Percentiles rank a stretch among this genome's conserved stretches.
Conservation (phyloP, 73 alveolate genomes). For the Tetrahymena elliotti region DNA sequence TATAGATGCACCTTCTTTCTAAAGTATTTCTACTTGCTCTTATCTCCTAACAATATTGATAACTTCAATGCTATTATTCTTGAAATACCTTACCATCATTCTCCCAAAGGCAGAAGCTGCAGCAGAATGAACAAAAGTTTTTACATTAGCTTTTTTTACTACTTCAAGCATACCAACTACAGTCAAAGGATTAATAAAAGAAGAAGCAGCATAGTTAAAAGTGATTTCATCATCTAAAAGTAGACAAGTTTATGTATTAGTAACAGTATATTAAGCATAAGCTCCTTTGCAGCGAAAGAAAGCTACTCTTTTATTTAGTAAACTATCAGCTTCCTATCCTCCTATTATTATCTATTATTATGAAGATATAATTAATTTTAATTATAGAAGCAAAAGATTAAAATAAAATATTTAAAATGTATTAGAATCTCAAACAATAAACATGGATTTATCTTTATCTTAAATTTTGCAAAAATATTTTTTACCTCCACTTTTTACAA, state of each 20-base stretch:
- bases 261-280: constrained; percentile 57
- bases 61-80: constrained; percentile 34
- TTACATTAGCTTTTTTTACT: constrained; percentile 18
- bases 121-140: constrained; percentile 58
- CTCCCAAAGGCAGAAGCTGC: constrained; percentile 65
- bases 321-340: neutral
- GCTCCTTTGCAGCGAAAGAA: constrained; percentile 44
- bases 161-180: constrained; percentile 60
- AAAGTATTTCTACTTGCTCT: constrained; percentile 52
- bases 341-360: neutral
- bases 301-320: constrained; percentile 61
- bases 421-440: too few species aligned
- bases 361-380: too few species aligned
- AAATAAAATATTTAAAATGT: too few species aligned
- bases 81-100: constrained; percentile 46
- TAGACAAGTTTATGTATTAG: constrained; percentile 43
- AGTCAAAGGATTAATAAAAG: constrained; percentile 66
- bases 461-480: too few species aligned
- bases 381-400: too few species aligned
- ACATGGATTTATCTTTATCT: too few species aligned
- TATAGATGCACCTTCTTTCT: constrained; percentile 44
- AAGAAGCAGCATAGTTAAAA: constrained; percentile 57
- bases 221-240: constrained; percentile 35
- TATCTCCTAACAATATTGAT: constrained; percentile 64
- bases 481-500: constrained; percentile 49